A percentile compares a stretch with the other conserved stretches of the same genome.
phyloP scores from a whole-genome alignment of 352 stramenopile species.

The Phytopythium mirpurense region DNA sequence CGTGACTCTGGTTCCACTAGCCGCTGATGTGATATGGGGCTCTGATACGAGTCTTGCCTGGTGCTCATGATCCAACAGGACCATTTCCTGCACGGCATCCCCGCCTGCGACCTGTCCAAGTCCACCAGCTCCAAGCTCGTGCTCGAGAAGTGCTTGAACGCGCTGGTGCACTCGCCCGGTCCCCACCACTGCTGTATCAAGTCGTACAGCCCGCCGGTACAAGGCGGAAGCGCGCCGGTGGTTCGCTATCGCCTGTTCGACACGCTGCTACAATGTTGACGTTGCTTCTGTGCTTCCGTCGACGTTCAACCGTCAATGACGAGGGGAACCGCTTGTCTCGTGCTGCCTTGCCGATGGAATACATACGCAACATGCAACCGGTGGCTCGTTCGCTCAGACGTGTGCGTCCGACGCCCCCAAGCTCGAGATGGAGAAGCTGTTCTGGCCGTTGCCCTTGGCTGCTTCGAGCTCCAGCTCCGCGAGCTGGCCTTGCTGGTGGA shows the following conservation, averaged over 20 bases:
- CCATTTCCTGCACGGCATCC: conserved; percentile 64
- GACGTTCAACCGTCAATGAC: neutral
- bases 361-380: conserved; percentile 3
- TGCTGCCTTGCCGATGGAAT: too few relatives aligned
- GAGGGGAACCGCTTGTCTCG: too few relatives aligned
- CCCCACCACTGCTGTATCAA: conserved; percentile 66
- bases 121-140: conserved; percentile 45
- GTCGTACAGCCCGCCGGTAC: conserved; percentile 34
- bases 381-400: neutral
- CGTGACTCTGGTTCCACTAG: conserved; percentile 5
- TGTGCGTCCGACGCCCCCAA: conserved; percentile 20
- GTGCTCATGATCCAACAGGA: conserved; percentile 24
- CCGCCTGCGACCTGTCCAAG: conserved; percentile 50
- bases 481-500: conserved; percentile 57
- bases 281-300: neutral
- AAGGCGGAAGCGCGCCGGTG: conserved; percentile 2
- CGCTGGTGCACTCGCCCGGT: conserved; percentile 18
- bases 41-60: neutral
- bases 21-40: neutral
- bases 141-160: conserved; percentile 42
- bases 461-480: conserved; percentile 32
- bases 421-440: conserved; percentile 50
- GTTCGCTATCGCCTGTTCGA: conserved; percentile 72
- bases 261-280: conserved; percentile 40
- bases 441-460: conserved; percentile 24